These are phyloP conservation scores for Penicillium sp. DNA, from an alignment of 2,329 filamentous ascomycete genomes.

Conservation along the genomic window DNA sequence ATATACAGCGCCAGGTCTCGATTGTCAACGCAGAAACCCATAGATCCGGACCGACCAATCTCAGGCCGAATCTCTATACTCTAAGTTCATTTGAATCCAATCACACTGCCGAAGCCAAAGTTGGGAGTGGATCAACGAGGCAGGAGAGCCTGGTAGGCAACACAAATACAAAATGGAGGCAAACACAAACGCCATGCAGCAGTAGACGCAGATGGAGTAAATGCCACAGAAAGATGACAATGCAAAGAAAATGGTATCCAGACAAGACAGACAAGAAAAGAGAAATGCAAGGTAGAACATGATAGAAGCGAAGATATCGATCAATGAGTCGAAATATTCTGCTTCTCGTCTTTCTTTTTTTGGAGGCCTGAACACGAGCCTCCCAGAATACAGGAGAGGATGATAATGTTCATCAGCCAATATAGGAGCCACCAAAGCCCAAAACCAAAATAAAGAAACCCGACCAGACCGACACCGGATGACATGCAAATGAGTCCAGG, in stretches of 20 bases:
- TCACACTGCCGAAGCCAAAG: background rate
- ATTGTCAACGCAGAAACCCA: background rate
- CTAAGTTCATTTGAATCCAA: slow-evolving; percentile 4
- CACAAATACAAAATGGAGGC: slow-evolving; percentile 10
- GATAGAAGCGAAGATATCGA: background rate
- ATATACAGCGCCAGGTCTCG: background rate
- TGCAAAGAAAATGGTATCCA: slow-evolving; percentile 24
- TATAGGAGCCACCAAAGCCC: background rate
- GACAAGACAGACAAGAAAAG: slow-evolving; percentile 1
- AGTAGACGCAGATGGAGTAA: slow-evolving; percentile 7
- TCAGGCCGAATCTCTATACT: slow-evolving; percentile 10
- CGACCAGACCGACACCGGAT: slow-evolving; percentile 21
- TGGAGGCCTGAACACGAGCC: background rate
- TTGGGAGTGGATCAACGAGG: background rate
- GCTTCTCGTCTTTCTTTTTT: background rate
- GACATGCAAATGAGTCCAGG: slow-evolving; percentile 26
- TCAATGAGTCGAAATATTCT: background rate
- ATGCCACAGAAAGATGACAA: slow-evolving; percentile 12
- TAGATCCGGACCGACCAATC: background rate
- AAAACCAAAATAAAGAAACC: slow-evolving; percentile 8
- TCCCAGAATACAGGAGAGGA: background rate
- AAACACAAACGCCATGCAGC: slow-evolving; percentile 9
- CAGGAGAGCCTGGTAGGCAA: background rate
- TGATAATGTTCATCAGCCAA: background rate
- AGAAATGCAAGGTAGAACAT: background rate